Evolutionary conservation across 208 protist species (phyloP).

Genomic region (Strigomonas culicis): DNA sequence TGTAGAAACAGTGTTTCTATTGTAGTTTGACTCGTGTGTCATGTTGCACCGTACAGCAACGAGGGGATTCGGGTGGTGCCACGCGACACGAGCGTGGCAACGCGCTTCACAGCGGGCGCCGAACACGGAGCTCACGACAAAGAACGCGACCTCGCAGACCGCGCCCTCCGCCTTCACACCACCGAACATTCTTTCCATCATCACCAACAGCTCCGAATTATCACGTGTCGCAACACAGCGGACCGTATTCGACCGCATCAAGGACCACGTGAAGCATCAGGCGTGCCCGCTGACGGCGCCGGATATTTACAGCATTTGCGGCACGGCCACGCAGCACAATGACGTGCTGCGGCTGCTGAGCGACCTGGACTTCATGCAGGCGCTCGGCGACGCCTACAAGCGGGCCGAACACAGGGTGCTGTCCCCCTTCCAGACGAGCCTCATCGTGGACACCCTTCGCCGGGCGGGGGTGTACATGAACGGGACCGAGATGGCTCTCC

Average conservation of each 20-base stretch:
- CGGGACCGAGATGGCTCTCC: slow-evolving; percentile 61
- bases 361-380: slow-evolving; percentile 84
- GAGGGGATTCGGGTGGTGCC: neutral
- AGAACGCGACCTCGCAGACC: neutral
- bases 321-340: slow-evolving; percentile 56
- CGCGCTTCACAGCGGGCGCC: no score
- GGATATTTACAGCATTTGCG: slow-evolving; percentile 75
- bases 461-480: slow-evolving; percentile 55
- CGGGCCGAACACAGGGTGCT: slow-evolving; percentile 71
- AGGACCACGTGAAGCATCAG: slow-evolving; percentile 4
- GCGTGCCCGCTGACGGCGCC: slow-evolving; percentile 61
- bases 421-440: slow-evolving; percentile 74
- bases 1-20: no score
- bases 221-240: slow-evolving; percentile 24
- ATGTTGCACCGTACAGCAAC: neutral
- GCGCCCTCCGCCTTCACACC: neutral
- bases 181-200: slow-evolving; percentile 8
- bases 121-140: neutral
- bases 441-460: slow-evolving; percentile 72
- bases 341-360: slow-evolving; percentile 63
- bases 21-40: no score
- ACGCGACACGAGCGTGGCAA: neutral
- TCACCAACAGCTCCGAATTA: slow-evolving; percentile 12
- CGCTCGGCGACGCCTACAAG: slow-evolving; percentile 64
- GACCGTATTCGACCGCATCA: slow-evolving; percentile 45